Evolutionary conservation across 1,139 yeast genomes (phyloP).

Genomic region (Hansenula sp.): DNA sequence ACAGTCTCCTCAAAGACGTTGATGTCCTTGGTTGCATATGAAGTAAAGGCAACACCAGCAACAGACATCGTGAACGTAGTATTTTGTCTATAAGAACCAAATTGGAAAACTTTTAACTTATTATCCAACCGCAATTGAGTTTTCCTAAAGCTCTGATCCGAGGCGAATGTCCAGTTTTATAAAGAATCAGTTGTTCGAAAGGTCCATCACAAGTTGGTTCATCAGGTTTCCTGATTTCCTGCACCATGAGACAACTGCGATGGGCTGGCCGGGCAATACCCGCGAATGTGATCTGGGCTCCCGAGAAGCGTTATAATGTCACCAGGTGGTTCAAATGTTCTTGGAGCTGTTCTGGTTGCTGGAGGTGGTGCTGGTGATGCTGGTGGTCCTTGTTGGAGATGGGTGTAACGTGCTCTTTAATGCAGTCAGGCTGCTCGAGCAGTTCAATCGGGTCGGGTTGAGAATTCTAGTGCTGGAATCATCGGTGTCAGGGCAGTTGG

Average conservation of each 20-base stretch:
- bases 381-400: background rate
- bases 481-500: background rate
- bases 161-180: background rate
- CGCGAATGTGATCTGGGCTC: background rate
- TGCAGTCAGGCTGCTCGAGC: background rate
- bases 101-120: background rate
- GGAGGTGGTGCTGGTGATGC: background rate
- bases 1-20: conserved; percentile 43
- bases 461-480: background rate
- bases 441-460: background rate
- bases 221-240: background rate
- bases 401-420: no score
- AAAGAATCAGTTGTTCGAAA: background rate
- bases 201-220: conserved; percentile 2
- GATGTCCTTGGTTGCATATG: conserved; percentile 54
- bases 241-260: conserved; percentile 3
- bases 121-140: background rate
- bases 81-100: background rate
- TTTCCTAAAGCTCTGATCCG: no score
- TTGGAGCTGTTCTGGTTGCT: background rate
- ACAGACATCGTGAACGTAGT: conserved; percentile 15
- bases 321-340: background rate
- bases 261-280: background rate
- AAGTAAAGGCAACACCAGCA: conserved; percentile 46
- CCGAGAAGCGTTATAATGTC: background rate